Conservation (phyloP, 177 flowering plant species). For the Vitis hybrid region DNA sequence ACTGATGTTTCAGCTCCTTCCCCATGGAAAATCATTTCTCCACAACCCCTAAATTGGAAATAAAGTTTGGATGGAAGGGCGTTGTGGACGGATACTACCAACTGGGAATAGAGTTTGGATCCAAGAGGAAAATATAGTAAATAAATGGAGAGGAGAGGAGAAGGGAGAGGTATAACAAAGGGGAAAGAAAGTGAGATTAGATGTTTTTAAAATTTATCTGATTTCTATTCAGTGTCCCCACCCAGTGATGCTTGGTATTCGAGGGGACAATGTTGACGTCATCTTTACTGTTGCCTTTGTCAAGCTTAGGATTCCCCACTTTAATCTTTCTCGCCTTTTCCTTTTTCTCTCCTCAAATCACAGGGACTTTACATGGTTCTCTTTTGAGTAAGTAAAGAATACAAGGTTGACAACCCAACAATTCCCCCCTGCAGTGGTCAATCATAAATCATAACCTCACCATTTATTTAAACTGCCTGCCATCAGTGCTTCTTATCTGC, state of each 20-base stretch:
- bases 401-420: constrained; percentile 23
- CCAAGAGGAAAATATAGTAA: constrained; percentile 13
- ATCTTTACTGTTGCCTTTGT: constrained; percentile 31
- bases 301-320: constrained; percentile 38
- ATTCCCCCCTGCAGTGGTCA: constrained; percentile 9
- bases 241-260: constrained; percentile 38
- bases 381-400: constrained; percentile 17
- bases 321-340: constrained; percentile 10
- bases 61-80: constrained; percentile 8
- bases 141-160: constrained; percentile 13
- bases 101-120: constrained; percentile 22
- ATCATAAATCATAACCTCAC: constrained; percentile 4
- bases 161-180: background rate
- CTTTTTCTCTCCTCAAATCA: constrained; percentile 17
- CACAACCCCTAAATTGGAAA: background rate
- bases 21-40: constrained; percentile 26
- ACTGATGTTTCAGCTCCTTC: constrained; percentile 14
- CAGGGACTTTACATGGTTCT: constrained; percentile 33
- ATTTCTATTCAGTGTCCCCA: constrained; percentile 26
- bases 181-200: constrained; percentile 7
- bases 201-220: constrained; percentile 11
- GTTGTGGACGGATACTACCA: constrained; percentile 10
- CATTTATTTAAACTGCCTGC: constrained; percentile 7
- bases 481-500: constrained; percentile 11
- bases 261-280: constrained; percentile 44